Base-by-base conservation (phyloP, 441 rosid genomes). In the Euphorbia schlechtendalii region DNA sequence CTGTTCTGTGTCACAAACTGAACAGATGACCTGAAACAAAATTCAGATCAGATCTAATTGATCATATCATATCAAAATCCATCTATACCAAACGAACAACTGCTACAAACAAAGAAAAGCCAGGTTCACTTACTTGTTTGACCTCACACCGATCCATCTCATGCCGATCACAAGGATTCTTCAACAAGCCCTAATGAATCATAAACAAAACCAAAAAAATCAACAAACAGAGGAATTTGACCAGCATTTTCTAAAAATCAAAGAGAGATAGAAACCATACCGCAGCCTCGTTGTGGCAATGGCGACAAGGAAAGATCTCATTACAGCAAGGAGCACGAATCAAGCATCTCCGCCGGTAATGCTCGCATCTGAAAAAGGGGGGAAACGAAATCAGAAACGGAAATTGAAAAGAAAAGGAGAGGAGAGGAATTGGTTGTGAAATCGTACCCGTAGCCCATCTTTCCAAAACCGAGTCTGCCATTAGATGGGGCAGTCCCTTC, bases 281-380 rank as follows among this genome's bases (percentile, higher is more conserved):
- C 75, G 82, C 69, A 54, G 84, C 84, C 77, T 90, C 97, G 71
- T 90, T 87, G 81, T 93, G 99, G 74, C 99, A 93, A 82, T 90
- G 99, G 67, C 99, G 96, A 78, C 99, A 93, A 62, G 78, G 56
- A 71, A 81, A 93, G 74, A 88, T 81, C 87, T 90, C 97, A 75
- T 90, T 88, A 83, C 99, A 93, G 65, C 97, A 93, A 4, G 97
- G 92, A 74, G 97, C 89, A 76, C 99, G 78, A 85, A 93, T 86
- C 83, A 21, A 67, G 78, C 99, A 93, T 75, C 99, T 88, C 74
- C 99, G 86, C 81, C 84, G 81, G 69, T 93, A 93, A 80, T 93
- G 99, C 71, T 86, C 62, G 78, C 99, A 93, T 77, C 99, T 93
- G 41, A n/a, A 56, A 36, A 55, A 64, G 67, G 43, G 15, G 22